Percentiles rank a stretch among this genome's conserved stretches.
Evolutionary conservation across 2,329 filamentous ascomycete species (phyloP).

Genomic region (Zymoseptoria pseudotritici): DNA sequence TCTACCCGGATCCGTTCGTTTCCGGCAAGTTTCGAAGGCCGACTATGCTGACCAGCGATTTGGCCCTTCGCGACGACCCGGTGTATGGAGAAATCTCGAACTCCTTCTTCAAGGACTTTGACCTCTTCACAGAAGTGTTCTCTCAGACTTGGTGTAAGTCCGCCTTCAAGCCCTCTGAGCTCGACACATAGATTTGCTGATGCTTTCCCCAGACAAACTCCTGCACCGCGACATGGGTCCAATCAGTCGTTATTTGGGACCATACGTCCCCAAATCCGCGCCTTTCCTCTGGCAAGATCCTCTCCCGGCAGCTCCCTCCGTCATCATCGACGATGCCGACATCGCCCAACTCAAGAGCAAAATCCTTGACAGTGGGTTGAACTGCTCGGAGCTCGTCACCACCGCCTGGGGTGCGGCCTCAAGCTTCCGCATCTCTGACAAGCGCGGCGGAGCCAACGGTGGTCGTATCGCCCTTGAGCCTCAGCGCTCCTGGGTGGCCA

Average conservation of each 20-base stretch:
- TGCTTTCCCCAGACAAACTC: constrained; percentile 44
- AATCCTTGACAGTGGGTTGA: constrained; percentile 56
- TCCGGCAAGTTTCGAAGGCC: constrained; percentile 63
- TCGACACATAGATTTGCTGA: constrained; percentile 55
- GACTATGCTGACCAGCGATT: constrained; percentile 68
- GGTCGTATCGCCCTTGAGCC: constrained; percentile 68
- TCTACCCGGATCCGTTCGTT: constrained; percentile 67
- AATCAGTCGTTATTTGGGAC: constrained; percentile 61
- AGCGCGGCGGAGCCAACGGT: constrained; percentile 76
- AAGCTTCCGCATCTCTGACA: constrained; percentile 67
- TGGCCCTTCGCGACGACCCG: constrained; percentile 64
- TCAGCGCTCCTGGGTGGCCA: constrained; percentile 64
- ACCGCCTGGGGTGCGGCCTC: constrained; percentile 64
- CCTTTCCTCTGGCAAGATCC: constrained; percentile 69
- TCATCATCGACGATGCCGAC: constrained; percentile 54
- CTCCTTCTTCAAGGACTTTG: constrained; percentile 60
- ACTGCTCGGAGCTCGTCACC: constrained; percentile 54
- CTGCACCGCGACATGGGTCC: constrained; percentile 74
- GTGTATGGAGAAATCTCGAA: constrained; percentile 70
- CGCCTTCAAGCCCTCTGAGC: neutral
- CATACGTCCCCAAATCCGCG: constrained; percentile 61
- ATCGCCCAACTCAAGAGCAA: constrained; percentile 58
- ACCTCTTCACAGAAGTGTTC: constrained; percentile 62
- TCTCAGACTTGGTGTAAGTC: constrained; percentile 71
- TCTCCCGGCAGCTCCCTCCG: constrained; percentile 52